A percentile compares a stretch with the other conserved stretches of the same genome.
Evolutionary conservation across 768 basidiomycete species (phyloP).

Genomic region (Russula griseocarnosa): DNA sequence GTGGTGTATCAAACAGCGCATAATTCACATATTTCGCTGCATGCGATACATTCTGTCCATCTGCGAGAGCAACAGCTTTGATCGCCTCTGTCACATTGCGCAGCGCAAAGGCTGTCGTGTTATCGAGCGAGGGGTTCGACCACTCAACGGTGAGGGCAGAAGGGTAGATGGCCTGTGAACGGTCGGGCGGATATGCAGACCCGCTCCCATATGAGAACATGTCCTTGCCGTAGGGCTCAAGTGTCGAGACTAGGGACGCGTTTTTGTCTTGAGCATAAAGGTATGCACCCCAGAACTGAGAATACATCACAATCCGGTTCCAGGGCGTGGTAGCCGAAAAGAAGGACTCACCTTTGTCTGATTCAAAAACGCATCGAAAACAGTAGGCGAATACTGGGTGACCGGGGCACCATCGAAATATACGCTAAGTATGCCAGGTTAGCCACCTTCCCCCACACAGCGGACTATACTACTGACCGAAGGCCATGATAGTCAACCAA

Average conservation of each 20-base stretch:
- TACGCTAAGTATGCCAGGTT: not conserved
- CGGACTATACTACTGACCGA: not conserved
- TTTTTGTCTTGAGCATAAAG: no score
- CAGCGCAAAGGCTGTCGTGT: conserved; percentile 40
- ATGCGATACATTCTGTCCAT: conserved; percentile 26
- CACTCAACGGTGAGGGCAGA: not conserved
- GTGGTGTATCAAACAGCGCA: not conserved
- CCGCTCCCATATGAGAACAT: conserved; percentile 5
- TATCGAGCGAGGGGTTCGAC: conserved; percentile 36
- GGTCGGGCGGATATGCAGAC: conserved; percentile 21
- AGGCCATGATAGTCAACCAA: not conserved
- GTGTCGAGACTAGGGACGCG: no score
- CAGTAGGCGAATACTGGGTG: not conserved
- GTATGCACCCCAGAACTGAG: no score
- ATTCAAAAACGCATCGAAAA: conserved; percentile 2
- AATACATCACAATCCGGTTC: not conserved
- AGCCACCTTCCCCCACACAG: not conserved
- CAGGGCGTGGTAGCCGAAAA: not conserved
- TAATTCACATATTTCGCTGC: not conserved
- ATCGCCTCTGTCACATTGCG: conserved; percentile 8
- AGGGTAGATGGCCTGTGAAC: conserved; percentile 14
- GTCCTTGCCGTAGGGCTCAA: not conserved
- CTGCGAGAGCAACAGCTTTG: conserved; percentile 8
- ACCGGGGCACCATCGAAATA: not conserved
- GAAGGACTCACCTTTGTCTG: not conserved